phyloP scores from a whole-genome alignment of 441 rosid genomes.

The Erodium moschatum region DNA sequence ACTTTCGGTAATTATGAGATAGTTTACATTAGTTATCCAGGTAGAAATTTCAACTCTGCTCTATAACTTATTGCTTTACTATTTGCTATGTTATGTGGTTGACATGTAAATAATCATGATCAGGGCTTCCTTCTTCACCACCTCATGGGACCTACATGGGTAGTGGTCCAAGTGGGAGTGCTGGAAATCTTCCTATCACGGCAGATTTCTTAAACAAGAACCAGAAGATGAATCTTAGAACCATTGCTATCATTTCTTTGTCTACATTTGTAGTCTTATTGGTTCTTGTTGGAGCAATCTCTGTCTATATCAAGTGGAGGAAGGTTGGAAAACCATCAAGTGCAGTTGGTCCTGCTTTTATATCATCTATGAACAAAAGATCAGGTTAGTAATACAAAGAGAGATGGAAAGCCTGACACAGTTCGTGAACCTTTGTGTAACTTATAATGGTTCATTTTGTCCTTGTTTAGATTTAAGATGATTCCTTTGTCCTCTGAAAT shows the following conservation, averaged over 20 bases:
- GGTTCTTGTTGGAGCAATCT: constrained; percentile 62
- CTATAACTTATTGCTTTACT: constrained; percentile 17
- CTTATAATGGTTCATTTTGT: no score
- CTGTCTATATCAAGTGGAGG: constrained; percentile 63
- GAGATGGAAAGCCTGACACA: background rate
- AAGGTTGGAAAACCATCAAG: constrained; percentile 63
- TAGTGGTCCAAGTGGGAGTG: constrained; percentile 57
- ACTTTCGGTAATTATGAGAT: constrained; percentile 79
- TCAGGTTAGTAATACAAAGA: constrained; percentile 41
- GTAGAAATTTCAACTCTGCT: constrained; percentile 29
- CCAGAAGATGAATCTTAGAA: constrained; percentile 62
- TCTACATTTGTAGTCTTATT: constrained; percentile 72
- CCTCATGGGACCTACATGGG: constrained; percentile 41
- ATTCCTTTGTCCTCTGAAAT: background rate
- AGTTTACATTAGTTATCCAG: constrained; percentile 65
- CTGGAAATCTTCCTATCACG: constrained; percentile 58
- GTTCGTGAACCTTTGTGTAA: no score
- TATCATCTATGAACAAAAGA: constrained; percentile 69
- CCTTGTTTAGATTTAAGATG: background rate
- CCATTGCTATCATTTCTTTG: constrained; percentile 56
- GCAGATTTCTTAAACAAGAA: constrained; percentile 53
- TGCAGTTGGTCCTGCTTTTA: constrained; percentile 71
- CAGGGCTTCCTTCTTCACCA: constrained; percentile 70
- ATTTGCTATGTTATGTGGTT: constrained; percentile 17
- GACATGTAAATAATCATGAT: constrained; percentile 19